These are phyloP conservation scores for Claviceps pazoutovae DNA, from an alignment of 2,329 filamentous ascomycete species.

Conservation along the genomic window DNA sequence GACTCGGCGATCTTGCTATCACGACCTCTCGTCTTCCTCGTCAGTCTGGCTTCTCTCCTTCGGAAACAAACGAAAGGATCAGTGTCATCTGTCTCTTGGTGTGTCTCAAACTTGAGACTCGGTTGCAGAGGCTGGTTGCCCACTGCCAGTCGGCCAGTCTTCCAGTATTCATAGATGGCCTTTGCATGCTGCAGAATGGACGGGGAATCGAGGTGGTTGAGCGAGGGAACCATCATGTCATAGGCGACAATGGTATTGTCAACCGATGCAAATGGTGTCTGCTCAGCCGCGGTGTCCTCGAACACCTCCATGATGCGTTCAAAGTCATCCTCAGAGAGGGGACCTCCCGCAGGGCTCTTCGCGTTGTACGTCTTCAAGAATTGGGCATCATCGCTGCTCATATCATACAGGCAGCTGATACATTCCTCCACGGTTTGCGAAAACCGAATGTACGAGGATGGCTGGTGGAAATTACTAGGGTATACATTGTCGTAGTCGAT, in stretches of 20 bases:
- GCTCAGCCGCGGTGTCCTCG: conserved; percentile 69
- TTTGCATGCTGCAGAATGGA: conserved; percentile 49
- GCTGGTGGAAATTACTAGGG: conserved; percentile 63
- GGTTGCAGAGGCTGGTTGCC: conserved; percentile 64
- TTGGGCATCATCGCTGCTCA: conserved; percentile 78
- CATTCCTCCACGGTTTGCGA: conserved; percentile 97
- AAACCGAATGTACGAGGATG: conserved; percentile 90
- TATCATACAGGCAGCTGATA: conserved; percentile 80
- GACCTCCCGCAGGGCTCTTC: conserved; percentile 47
- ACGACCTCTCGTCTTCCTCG: conserved; percentile 83
- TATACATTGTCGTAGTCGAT: conserved; percentile 86
- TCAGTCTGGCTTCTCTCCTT: conserved; percentile 83
- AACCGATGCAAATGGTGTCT: conserved; percentile 79
- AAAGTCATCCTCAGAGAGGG: conserved; percentile 80
- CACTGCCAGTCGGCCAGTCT: conserved; percentile 47
- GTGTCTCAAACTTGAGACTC: conserved; percentile 81
- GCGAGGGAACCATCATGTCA: conserved; percentile 59
- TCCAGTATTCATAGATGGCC: conserved; percentile 85
- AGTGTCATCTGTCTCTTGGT: conserved; percentile 84
- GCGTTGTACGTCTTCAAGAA: conserved; percentile 77
- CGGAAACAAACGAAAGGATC: conserved; percentile 98
- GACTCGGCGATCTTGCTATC: conserved; percentile 93
- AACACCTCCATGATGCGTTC: conserved; percentile 92
- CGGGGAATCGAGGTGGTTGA: conserved; percentile 35
- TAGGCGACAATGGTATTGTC: conserved; percentile 75